Evolutionary conservation across 108 stramenopile genomes (phyloP).

Genomic region (Fragilariopsis cylindrus): DNA sequence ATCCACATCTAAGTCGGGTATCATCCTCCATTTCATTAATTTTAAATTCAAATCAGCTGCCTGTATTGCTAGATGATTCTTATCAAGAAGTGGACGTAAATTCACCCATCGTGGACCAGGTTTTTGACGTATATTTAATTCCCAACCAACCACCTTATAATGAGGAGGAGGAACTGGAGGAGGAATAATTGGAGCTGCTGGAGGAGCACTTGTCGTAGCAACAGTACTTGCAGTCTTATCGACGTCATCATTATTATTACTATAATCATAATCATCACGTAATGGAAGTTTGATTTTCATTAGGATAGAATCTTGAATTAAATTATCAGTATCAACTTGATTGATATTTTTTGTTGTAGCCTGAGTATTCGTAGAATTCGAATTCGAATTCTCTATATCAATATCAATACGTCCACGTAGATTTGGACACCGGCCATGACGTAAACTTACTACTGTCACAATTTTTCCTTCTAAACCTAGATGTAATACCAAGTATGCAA

Average conservation of each 20-base stretch:
- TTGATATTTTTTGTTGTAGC: constrained; percentile 12
- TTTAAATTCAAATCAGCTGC: constrained; percentile 94
- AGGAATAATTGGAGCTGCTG: background rate
- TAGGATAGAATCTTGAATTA: constrained; percentile 30
- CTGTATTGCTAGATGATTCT: constrained; percentile 81
- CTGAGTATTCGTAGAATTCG: constrained; percentile 45
- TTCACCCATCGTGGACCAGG: constrained; percentile 82
- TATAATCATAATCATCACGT: constrained; percentile 50
- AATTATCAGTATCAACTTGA: background rate
- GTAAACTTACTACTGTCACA: constrained; percentile 59
- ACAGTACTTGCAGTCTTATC: background rate
- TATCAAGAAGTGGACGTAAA: constrained; percentile 72
- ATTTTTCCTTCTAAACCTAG: constrained; percentile 54
- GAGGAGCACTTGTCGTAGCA: background rate
- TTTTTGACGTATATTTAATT: constrained; percentile 72
- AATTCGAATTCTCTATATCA: too few relatives aligned
- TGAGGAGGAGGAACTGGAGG: background rate
- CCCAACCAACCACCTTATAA: constrained; percentile 80
- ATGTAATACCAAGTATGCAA: constrained; percentile 75
- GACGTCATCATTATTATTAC: background rate
- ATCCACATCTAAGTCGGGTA: constrained; percentile 90
- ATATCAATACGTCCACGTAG: background rate
- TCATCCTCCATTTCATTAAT: constrained; percentile 98
- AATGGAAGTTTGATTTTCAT: constrained; percentile 56
- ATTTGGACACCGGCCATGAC: constrained; percentile 27